Percentiles rank a stretch among this genome's conserved stretches.
Evolutionary conservation across 495 filamentous ascomycete genomes (phyloP).

Genomic region (Xylaria flabelliformis): DNA sequence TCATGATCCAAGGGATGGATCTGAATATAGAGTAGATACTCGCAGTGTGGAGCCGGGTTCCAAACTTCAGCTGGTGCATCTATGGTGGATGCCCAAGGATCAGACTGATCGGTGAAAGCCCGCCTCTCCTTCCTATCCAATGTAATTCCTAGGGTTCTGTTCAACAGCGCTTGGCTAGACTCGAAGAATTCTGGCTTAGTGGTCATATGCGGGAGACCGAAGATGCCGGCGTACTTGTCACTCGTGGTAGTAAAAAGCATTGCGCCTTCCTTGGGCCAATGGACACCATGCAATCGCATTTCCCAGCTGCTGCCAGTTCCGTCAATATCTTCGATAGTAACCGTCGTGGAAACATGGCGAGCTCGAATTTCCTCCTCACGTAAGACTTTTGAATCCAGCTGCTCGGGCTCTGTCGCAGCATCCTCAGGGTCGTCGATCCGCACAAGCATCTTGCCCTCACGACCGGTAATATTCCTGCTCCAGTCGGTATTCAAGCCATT

Average conservation of each 20-base stretch:
- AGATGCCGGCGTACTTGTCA: slow-evolving; percentile 89
- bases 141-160: slow-evolving; percentile 70
- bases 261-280: slow-evolving; percentile 76
- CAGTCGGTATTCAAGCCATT: slow-evolving; percentile 56
- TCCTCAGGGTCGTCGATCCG: slow-evolving; percentile 58
- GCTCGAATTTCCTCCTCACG: slow-evolving; percentile 42
- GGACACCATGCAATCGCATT: slow-evolving; percentile 78
- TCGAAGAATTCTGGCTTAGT: slow-evolving; percentile 70
- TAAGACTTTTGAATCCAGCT: slow-evolving; percentile 35
- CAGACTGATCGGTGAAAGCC: slow-evolving; percentile 53
- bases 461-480: slow-evolving; percentile 71
- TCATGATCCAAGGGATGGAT: slow-evolving; percentile 67
- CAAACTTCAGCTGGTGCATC: slow-evolving; percentile 62
- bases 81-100: slow-evolving; percentile 66
- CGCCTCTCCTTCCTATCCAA: slow-evolving; percentile 66
- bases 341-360: slow-evolving; percentile 66
- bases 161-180: slow-evolving; percentile 69
- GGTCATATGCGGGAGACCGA: slow-evolving; percentile 83
- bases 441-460: slow-evolving; percentile 59
- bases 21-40: slow-evolving; percentile 87
- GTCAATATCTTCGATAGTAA: slow-evolving; percentile 73
- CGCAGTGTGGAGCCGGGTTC: slow-evolving; percentile 75
- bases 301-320: slow-evolving; percentile 74
- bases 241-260: slow-evolving; percentile 86
- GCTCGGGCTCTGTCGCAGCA: slow-evolving; percentile 34